These are phyloP conservation scores for Alternaria triticina DNA, from an alignment of 2,329 filamentous ascomycete genomes.

Conservation along the genomic window DNA sequence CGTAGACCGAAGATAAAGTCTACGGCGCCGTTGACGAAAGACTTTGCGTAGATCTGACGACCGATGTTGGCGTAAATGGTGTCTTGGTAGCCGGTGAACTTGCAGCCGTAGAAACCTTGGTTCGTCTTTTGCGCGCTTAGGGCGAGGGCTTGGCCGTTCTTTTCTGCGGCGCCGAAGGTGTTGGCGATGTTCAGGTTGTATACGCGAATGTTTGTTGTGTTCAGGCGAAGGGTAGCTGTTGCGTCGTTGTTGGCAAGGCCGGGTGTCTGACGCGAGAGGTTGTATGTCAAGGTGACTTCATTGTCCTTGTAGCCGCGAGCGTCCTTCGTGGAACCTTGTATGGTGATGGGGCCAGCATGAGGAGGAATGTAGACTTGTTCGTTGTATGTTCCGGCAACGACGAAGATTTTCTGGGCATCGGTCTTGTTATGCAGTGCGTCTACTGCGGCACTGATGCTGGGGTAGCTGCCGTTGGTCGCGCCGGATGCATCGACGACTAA, in stretches of 20 bases:
- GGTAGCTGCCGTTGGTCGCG: constrained; percentile 18
- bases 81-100: constrained; percentile 62
- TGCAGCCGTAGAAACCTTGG: constrained; percentile 62
- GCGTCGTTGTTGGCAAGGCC: constrained; percentile 54
- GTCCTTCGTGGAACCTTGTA: constrained; percentile 65
- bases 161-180: constrained; percentile 22
- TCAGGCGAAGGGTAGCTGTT: constrained; percentile 55
- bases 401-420: constrained; percentile 57
- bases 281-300: constrained; percentile 59
- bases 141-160: constrained; percentile 54
- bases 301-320: constrained; percentile 59
- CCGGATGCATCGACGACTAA: constrained; percentile 25
- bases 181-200: constrained; percentile 67
- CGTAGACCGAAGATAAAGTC: constrained; percentile 63
- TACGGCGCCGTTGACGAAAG: constrained; percentile 63
- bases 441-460: constrained; percentile 24
- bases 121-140: constrained; percentile 56
- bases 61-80: constrained; percentile 53
- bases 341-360: constrained; percentile 56
- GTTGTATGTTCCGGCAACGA: constrained; percentile 62
- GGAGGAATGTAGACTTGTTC: constrained; percentile 62
- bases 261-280: constrained; percentile 43
- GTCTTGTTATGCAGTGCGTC: constrained; percentile 16
- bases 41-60: constrained; percentile 60
- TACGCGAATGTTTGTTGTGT: constrained; percentile 58